These are phyloP conservation scores for Ophiostoma ips DNA, from an alignment of 2,329 filamentous ascomycete species.

Conservation along the genomic window DNA sequence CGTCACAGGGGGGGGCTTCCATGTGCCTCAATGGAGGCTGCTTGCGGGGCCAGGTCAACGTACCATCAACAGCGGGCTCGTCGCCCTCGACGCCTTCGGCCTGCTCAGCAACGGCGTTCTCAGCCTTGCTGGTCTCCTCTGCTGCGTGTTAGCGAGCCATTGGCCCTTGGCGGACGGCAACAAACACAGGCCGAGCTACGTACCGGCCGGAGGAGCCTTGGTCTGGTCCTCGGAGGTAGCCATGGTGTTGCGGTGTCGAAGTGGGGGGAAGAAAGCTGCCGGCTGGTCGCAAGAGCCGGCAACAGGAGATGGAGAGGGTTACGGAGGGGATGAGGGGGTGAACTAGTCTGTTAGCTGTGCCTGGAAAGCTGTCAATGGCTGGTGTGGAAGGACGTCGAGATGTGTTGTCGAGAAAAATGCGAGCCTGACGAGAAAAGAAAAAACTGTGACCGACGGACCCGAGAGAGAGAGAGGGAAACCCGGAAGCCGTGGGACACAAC, in stretches of 20 bases:
- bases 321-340: neutral
- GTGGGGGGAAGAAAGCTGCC: neutral
- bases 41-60: constrained; percentile 2
- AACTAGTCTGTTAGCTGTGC: neutral
- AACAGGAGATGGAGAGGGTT: neutral
- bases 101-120: constrained; percentile 12
- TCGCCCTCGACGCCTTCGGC: constrained; percentile 10
- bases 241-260: constrained; percentile 3
- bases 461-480: neutral
- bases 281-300: constrained; percentile 3
- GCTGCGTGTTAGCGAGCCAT: neutral
- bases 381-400: neutral
- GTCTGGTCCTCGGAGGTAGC: constrained; percentile 8
- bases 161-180: neutral
- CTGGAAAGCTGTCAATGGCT: neutral
- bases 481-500: neutral
- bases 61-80: constrained; percentile 22
- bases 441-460: neutral
- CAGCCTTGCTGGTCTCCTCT: constrained; percentile 8
- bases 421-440: neutral
- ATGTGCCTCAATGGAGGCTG: constrained; percentile 6
- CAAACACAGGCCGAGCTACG: neutral
- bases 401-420: neutral
- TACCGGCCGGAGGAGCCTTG: constrained; percentile 5
- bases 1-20: neutral